A percentile compares a stretch with the other conserved stretches of the same genome.
Conservation (phyloP, 805 yeast species). For the Saturnispora dispora region DNA sequence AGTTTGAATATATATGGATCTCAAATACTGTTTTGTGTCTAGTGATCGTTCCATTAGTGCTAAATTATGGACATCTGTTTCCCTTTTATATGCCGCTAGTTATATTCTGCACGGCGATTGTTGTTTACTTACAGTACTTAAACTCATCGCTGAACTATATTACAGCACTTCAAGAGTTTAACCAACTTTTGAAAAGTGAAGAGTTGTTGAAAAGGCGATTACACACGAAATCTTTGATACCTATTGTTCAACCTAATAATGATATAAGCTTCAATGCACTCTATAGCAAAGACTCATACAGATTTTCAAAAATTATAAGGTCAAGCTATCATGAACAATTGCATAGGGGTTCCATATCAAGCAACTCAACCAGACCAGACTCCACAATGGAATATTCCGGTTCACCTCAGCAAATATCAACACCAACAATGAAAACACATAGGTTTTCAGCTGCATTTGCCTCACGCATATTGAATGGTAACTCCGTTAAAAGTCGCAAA, state of each 20-base stretch:
- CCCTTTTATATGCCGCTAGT: neutral
- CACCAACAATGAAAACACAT: neutral
- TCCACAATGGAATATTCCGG: neutral
- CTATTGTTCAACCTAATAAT: conserved; percentile 1
- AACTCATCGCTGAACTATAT: neutral
- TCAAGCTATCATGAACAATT: conserved; percentile 1
- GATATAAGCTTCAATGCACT: neutral
- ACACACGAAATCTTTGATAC: neutral
- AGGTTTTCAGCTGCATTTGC: neutral
- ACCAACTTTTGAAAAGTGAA: neutral
- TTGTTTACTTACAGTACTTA: neutral
- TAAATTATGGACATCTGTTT: neutral
- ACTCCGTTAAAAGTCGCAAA: too few species aligned
- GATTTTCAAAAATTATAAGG: conserved; percentile 1
- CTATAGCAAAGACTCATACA: conserved; percentile 4
- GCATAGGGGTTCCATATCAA: neutral
- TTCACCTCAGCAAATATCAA: neutral
- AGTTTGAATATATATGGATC: neutral
- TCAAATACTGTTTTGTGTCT: neutral
- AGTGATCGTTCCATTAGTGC: neutral
- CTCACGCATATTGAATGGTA: neutral
- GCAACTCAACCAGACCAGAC: neutral
- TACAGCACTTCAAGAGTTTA: neutral
- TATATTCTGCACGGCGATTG: neutral
- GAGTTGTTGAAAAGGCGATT: neutral